A percentile compares a stretch with the other conserved stretches of the same genome.
phyloP scores from a whole-genome alignment of 2,329 filamentous ascomycete species.

The Zasmidium cellare region DNA sequence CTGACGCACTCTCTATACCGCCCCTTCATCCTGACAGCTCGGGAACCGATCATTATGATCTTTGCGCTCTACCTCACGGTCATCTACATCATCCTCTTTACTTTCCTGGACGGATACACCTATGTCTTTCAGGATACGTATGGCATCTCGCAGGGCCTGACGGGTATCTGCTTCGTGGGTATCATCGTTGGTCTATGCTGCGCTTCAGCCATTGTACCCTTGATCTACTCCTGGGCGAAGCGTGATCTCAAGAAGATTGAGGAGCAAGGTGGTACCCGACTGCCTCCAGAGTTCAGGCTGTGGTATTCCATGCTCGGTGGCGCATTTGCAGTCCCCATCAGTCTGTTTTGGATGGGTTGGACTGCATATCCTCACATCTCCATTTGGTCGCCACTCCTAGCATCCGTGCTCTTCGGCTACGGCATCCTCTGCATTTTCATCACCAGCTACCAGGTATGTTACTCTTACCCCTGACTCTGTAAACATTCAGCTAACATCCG shows the following conservation, averaged over 20 bases:
- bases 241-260: constrained; percentile 44
- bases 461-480: neutral
- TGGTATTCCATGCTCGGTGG: constrained; percentile 53
- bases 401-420: constrained; percentile 55
- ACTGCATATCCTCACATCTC: constrained; percentile 46
- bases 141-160: constrained; percentile 36
- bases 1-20: constrained; percentile 41
- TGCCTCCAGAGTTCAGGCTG: constrained; percentile 56
- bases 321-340: constrained; percentile 51
- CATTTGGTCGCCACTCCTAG: constrained; percentile 53
- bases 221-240: constrained; percentile 23
- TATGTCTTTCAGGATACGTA: constrained; percentile 55
- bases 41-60: constrained; percentile 41
- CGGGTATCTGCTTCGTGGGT: constrained; percentile 18
- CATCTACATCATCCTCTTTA: constrained; percentile 55
- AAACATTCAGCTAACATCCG: neutral
- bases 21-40: constrained; percentile 43
- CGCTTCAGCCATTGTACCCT: constrained; percentile 15
- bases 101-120: constrained; percentile 55
- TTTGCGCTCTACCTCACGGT: constrained; percentile 54
- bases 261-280: constrained; percentile 37
- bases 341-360: constrained; percentile 62
- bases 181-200: constrained; percentile 19
- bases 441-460: constrained; percentile 44
- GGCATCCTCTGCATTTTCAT: constrained; percentile 54